Conservation (phyloP, 805 yeast species). For the Kurtzmaniella fragi region DNA sequence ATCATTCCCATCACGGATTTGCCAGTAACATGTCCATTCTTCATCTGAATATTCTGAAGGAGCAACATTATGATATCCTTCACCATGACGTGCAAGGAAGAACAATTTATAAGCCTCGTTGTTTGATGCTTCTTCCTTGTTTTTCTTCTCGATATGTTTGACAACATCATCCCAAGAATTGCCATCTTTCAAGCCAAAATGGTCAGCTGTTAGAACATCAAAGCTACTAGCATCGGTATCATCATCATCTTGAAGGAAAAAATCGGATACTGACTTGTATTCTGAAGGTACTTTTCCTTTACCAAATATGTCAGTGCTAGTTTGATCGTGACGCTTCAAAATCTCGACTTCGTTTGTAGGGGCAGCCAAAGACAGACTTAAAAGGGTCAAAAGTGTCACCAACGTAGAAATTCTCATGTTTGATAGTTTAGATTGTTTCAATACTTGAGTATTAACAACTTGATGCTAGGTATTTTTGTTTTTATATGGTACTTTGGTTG, state of each 20-base stretch:
- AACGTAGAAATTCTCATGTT: too few species aligned
- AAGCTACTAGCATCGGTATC: conserved; percentile 10
- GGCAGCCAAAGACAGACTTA: background rate
- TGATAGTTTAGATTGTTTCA: too few species aligned
- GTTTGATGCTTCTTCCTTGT: conserved; percentile 3
- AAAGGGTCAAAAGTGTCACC: background rate
- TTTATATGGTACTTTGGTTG: too few species aligned
- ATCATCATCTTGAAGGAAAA: conserved; percentile 15
- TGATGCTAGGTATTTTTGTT: too few species aligned
- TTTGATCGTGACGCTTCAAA: too few species aligned
- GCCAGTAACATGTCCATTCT: conserved; percentile 26
- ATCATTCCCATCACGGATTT: conserved; percentile 14
- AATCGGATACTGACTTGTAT: conserved; percentile 9
- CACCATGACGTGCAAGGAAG: conserved; percentile 29
- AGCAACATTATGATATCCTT: conserved; percentile 28
- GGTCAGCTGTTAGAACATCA: conserved; percentile 7
- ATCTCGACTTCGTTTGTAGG: background rate
- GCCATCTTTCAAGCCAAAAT: conserved; percentile 18
- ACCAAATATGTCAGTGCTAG: conserved; percentile 2
- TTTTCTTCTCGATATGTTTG: conserved; percentile 8
- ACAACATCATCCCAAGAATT: conserved; percentile 19
- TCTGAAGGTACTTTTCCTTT: conserved; percentile 1
- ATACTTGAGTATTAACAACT: too few species aligned
- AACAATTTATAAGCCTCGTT: conserved; percentile 16
- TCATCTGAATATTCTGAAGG: conserved; percentile 8